These are phyloP conservation scores for Actinidia arguta DNA, from an alignment of 179 eudicot species.

Conservation along the genomic window DNA sequence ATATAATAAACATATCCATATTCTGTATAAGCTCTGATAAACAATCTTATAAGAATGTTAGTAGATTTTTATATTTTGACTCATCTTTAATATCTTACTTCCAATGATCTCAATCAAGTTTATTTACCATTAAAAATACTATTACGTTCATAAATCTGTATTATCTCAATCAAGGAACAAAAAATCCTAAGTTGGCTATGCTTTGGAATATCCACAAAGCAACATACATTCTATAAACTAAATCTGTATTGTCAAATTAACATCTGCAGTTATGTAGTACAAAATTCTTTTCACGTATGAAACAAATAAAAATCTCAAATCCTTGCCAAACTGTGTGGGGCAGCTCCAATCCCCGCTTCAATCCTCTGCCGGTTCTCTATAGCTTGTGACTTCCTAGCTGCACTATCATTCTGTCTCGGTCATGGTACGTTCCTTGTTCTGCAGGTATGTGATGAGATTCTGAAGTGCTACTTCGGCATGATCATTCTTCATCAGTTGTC, in stretches of 20 bases:
- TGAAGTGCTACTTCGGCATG: conserved; percentile 26
- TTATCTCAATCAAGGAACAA: no score
- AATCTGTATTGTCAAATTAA: neutral
- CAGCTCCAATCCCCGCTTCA: neutral
- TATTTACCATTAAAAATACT: no score
- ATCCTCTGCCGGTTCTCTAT: neutral
- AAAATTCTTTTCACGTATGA: neutral
- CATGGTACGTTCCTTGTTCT: conserved; percentile 8
- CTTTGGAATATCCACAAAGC: no score
- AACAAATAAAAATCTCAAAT: neutral
- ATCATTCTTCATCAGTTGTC: conserved; percentile 40
- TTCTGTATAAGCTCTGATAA: no score
- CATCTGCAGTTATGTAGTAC: neutral
- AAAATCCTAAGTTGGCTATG: no score
- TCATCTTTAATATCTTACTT: no score
- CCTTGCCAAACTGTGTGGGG: neutral
- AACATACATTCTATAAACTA: neutral
- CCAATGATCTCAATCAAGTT: no score
- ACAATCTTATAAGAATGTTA: no score
- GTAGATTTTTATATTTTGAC: no score
- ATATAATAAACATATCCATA: no score
- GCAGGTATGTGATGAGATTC: conserved; percentile 18
- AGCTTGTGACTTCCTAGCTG: neutral
- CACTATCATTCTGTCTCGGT: neutral
- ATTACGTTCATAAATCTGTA: no score